A percentile compares a stretch with the other conserved stretches of the same genome.
Conservation (phyloP, 306 rosid species). For the Dalbergia cultrata region DNA sequence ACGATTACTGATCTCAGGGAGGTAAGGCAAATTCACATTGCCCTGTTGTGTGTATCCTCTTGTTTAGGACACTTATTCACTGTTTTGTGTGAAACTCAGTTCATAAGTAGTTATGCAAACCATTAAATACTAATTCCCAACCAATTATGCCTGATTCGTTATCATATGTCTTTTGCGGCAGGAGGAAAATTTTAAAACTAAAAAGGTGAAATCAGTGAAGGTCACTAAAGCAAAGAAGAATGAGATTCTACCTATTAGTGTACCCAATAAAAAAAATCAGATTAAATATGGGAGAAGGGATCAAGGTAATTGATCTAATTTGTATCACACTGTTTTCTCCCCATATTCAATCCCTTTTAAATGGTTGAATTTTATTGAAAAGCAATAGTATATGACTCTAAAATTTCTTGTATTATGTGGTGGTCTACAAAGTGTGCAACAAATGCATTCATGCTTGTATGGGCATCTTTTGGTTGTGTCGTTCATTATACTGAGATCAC, state of each 20-base stretch:
- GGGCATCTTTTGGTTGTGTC: background rate
- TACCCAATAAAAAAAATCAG: conserved; percentile 81
- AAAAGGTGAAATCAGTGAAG: conserved; percentile 70
- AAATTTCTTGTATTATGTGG: conserved; percentile 17
- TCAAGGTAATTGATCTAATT: conserved; percentile 66
- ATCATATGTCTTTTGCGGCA: conserved; percentile 54
- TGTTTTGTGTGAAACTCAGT: conserved; percentile 2
- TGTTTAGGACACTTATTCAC: conserved; percentile 40
- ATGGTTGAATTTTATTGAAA: conserved; percentile 18
- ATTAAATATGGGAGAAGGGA: conserved; percentile 82
- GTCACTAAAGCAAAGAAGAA: conserved; percentile 71
- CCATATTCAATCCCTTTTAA: background rate
- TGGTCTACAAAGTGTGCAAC: conserved; percentile 15
- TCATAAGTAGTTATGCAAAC: conserved; percentile 33
- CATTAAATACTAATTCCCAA: background rate
- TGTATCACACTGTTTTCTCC: conserved; percentile 17
- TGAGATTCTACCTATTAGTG: conserved; percentile 55
- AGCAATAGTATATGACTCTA: background rate
- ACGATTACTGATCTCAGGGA: conserved; percentile 58
- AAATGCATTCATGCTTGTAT: conserved; percentile 1
- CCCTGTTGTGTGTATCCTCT: conserved; percentile 30
- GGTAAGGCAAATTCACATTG: conserved; percentile 54
- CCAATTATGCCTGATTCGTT: conserved; percentile 4
- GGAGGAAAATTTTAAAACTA: conserved; percentile 65
- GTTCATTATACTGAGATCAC: background rate